Evolutionary conservation across 2,329 filamentous ascomycete species (phyloP), one percentile per base, ranked within the genome.

Genomic region (Chaetomium strumarium): DNA sequence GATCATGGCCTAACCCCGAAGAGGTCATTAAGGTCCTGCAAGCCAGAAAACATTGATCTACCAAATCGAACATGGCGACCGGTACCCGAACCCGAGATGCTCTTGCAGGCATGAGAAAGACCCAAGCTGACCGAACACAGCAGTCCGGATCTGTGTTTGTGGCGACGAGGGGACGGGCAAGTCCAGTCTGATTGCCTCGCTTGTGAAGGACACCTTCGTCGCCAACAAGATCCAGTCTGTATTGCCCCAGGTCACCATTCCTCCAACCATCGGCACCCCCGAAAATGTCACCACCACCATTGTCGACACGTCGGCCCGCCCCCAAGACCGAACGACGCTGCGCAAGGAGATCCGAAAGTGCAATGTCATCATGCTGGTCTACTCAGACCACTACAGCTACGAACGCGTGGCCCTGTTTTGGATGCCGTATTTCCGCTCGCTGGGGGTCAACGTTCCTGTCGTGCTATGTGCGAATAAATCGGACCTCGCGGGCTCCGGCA

Each of bases 301-400:
- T 63, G 90, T 99, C 74, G 93, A 99, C 70, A 99, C 93, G 31
- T 97, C 92, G 33, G 90, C 93, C 36, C 81, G 95, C 10, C 93
- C 93, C 1, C 91, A 96, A 69, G 92, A 99, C 67, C 85, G 93
- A 60, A 88, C 86, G 55, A 91, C 85, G 16, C 77, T 99, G 54
- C 86, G 91, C 56, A 93, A 93, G 67, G 93, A 97, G 72, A 91
- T 99, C 57, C 85, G 93, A 59, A 96, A 96, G 70, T 93, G 87
- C 65, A 99, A 96, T 68, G 92, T 96, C 60, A 97, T 99, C 59
- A 78, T 97, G 16, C 82, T 99, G 40, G 91, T 99, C 50, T 99
- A 99, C 70, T 91, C 91, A 60, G 93, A 99, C 68, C 92, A 97
- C 72, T 99, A 99, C 75, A 97, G 91, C 77, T 99, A 97, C 73